Evolutionary conservation across 345 rosid genomes (phyloP).

Genomic region (Lumnitzera littorea): DNA sequence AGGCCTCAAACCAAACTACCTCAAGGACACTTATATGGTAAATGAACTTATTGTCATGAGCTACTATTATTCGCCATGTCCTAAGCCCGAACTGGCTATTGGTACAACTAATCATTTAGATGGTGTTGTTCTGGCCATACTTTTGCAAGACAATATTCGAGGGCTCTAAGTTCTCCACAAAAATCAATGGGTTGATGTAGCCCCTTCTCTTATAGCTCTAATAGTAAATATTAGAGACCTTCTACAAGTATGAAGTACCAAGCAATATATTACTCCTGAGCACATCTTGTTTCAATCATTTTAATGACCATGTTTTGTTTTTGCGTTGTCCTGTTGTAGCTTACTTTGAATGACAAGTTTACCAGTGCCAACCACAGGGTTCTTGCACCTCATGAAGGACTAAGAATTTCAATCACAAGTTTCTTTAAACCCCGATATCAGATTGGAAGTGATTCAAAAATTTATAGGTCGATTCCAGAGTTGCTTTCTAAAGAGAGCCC

Average conservation of each 20-base stretch:
- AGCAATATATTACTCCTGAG: constrained; percentile 1
- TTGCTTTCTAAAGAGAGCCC: too few species aligned
- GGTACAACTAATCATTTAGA: too few species aligned
- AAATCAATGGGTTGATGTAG: constrained; percentile 33
- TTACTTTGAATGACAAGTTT: too few species aligned
- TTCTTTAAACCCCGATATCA: constrained; percentile 13
- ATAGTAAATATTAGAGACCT: constrained; percentile 30
- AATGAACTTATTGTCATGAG: too few species aligned
- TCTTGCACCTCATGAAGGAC: constrained; percentile 14
- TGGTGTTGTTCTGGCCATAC: too few species aligned
- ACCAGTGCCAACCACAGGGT: constrained; percentile 21
- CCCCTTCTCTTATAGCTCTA: constrained; percentile 20
- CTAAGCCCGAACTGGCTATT: too few species aligned
- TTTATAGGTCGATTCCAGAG: too few species aligned
- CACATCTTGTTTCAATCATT: not conserved
- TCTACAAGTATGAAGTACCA: constrained; percentile 17
- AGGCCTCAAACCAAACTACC: too few species aligned
- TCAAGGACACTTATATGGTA: too few species aligned
- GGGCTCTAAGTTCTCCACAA: constrained; percentile 41
- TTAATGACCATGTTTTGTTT: not conserved
- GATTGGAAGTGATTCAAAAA: too few species aligned
- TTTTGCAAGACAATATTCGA: constrained; percentile 29
- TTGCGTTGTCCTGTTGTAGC: not conserved
- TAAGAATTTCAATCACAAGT: constrained; percentile 29
- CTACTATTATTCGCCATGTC: too few species aligned